Conservation (phyloP, 257 asterid genomes). For the Capsicum baccatum region DNA sequence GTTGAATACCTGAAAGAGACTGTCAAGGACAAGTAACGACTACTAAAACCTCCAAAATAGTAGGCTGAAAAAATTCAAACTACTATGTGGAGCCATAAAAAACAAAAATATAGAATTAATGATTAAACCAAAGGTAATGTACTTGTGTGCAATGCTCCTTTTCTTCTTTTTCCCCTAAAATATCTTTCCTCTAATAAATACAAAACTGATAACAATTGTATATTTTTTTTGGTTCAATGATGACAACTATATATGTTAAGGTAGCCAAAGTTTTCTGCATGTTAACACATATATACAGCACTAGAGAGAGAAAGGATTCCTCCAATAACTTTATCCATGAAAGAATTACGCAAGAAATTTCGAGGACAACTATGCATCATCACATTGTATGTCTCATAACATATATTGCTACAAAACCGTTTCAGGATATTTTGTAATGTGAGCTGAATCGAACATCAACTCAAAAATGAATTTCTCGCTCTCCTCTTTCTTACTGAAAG, state of each 20-base stretch:
- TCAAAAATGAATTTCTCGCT: not conserved
- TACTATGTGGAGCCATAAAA: constrained; percentile 18
- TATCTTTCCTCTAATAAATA: not conserved
- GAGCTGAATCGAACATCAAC: not conserved
- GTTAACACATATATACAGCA: not conserved
- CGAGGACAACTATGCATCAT: not conserved
- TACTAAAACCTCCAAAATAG: constrained; percentile 35
- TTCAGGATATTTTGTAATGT: not conserved
- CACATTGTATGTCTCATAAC: not conserved
- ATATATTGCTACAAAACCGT: not conserved
- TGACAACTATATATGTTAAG: not conserved
- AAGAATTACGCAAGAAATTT: not conserved
- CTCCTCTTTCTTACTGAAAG: not conserved
- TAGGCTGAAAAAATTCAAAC: constrained; percentile 19
- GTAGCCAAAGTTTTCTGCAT: not conserved
- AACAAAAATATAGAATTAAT: not conserved
- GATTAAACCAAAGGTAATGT: not conserved
- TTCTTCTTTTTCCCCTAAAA: not conserved
- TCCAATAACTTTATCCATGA: not conserved
- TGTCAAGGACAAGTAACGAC: constrained; percentile 60
- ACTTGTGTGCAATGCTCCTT: not conserved
- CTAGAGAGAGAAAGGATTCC: not conserved
- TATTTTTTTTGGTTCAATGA: not conserved
- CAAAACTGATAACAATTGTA: not conserved
- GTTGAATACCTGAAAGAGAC: constrained; percentile 83